Evolutionary conservation across 306 rosid genomes (phyloP).

Genomic region (Rosa chinensis): DNA sequence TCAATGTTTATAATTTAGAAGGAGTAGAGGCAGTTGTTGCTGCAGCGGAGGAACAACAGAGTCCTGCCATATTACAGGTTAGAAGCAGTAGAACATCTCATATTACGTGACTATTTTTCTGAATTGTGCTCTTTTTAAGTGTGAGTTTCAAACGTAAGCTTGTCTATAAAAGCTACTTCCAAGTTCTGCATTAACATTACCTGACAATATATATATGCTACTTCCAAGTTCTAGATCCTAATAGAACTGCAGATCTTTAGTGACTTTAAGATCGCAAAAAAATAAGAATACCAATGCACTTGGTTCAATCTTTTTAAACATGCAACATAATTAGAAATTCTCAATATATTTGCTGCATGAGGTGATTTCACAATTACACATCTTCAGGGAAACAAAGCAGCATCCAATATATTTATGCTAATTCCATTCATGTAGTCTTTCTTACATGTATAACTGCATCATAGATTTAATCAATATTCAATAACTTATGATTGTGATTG

Average conservation of each 20-base stretch:
- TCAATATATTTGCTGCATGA: not conserved
- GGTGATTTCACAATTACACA: not conserved
- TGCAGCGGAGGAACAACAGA: constrained; percentile 88
- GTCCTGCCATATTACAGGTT: constrained; percentile 98
- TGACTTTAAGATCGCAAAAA: not conserved
- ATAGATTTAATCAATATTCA: not conserved
- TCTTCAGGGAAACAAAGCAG: constrained; percentile 4
- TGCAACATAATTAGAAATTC: not conserved
- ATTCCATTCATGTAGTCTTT: not conserved
- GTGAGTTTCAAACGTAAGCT: not conserved
- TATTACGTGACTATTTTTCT: not conserved
- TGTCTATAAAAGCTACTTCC: not conserved
- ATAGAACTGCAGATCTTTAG: not conserved
- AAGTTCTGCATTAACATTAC: not conserved
- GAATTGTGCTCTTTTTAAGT: not conserved
- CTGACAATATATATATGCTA: not conserved
- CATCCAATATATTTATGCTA: not conserved
- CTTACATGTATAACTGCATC: not conserved
- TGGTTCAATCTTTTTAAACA: not conserved
- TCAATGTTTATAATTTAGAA: constrained; percentile 93
- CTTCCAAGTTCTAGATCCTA: not conserved
- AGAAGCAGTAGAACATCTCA: constrained; percentile 19
- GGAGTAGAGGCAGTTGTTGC: constrained; percentile 90
- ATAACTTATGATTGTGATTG: constrained; percentile 25
- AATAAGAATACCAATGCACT: not conserved